These are phyloP conservation scores for Russula earlei DNA, from an alignment of 768 basidiomycete species.

Conservation along the genomic window DNA sequence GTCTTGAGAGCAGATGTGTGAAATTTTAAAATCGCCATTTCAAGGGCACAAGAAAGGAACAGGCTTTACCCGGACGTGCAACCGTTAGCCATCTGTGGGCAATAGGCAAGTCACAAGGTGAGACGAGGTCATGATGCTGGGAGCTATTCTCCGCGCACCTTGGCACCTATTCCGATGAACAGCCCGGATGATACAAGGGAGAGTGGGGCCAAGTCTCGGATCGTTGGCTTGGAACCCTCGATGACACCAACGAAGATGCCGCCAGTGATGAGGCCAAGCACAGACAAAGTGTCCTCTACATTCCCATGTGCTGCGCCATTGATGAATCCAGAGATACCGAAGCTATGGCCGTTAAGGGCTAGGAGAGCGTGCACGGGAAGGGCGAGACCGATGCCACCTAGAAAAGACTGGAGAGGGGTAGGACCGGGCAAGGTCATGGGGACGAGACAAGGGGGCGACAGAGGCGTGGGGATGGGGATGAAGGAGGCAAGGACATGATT, in stretches of 20 bases:
- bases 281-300: constrained; percentile 34
- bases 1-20: constrained; percentile 34
- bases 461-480: neutral
- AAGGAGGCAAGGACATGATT: neutral
- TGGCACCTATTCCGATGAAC: constrained; percentile 49
- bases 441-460: neutral
- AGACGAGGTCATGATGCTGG: neutral
- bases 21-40: neutral
- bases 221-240: constrained; percentile 30
- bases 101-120: neutral
- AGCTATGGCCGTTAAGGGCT: constrained; percentile 44
- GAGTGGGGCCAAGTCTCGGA: constrained; percentile 20
- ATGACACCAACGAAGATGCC: constrained; percentile 37
- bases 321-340: constrained; percentile 55
- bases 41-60: neutral
- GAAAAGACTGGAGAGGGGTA: constrained; percentile 39
- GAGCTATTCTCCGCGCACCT: constrained; percentile 3
- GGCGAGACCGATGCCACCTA: constrained; percentile 46
- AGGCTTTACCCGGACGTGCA: constrained; percentile 50
- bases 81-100: constrained; percentile 42
- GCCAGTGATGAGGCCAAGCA: constrained; percentile 40
- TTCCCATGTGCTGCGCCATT: constrained; percentile 40
- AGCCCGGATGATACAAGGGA: constrained; percentile 39
- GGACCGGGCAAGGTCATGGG: constrained; percentile 7
- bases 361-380: constrained; percentile 44